Conservation (phyloP, 768 basidiomycete genomes). For the Xanthoconium purpureum region DNA sequence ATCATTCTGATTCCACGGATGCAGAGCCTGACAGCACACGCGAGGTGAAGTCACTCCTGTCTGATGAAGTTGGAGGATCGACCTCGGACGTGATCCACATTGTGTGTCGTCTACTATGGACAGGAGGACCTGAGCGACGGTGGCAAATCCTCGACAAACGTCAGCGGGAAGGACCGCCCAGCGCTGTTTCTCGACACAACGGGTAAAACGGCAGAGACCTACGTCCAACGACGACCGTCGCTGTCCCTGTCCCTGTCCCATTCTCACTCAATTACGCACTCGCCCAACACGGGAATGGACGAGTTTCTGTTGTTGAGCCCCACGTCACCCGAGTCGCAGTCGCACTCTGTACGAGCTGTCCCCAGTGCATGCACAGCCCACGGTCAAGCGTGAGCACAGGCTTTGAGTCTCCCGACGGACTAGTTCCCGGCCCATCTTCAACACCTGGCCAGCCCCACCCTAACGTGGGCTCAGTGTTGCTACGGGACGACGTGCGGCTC, state of each 20-base stretch:
- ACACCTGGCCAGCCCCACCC: background rate
- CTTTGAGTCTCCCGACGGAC: too few species aligned
- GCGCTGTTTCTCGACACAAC: slow-evolving; percentile 6
- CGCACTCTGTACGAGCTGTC: slow-evolving; percentile 5
- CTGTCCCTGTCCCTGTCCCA: slow-evolving; percentile 13
- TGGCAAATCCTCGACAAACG: background rate
- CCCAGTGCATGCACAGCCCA: slow-evolving; percentile 2
- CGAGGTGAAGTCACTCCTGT: slow-evolving; percentile 2
- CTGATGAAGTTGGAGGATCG: background rate
- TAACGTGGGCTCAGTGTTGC: too few species aligned
- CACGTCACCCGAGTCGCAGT: background rate
- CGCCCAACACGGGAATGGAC: slow-evolving; percentile 19
- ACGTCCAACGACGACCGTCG: slow-evolving; percentile 9
- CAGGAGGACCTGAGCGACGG: slow-evolving; percentile 5
- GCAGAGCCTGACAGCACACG: background rate
- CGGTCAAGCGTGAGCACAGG: slow-evolving; percentile 1
- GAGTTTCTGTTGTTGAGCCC: slow-evolving; percentile 20
- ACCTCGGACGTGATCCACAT: slow-evolving; percentile 6
- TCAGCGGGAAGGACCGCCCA: background rate
- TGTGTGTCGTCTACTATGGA: slow-evolving; percentile 19
- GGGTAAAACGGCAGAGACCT: background rate
- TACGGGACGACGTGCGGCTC: too few species aligned
- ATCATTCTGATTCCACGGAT: slow-evolving; percentile 16
- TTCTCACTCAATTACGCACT: slow-evolving; percentile 16
- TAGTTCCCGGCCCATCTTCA: background rate